Evolutionary conservation across 2,329 filamentous ascomycete species (phyloP).

Genomic region (Ceratocystis alfenasii): DNA sequence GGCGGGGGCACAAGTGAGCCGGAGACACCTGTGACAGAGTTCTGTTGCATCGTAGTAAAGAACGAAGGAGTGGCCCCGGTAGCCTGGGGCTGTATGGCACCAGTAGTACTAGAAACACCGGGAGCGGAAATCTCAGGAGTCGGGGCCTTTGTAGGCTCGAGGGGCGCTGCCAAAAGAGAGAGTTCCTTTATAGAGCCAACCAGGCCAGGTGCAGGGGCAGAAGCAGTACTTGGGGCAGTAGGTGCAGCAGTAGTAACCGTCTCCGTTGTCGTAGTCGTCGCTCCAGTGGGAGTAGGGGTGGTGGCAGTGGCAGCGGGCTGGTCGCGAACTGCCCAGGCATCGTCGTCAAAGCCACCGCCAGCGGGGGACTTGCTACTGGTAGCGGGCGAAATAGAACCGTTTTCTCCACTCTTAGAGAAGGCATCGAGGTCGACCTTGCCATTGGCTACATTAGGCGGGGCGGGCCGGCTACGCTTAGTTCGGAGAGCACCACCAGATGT

Average conservation of each 20-base stretch:
- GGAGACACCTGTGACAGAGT: slow-evolving; percentile 34
- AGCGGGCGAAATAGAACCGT: slow-evolving; percentile 23
- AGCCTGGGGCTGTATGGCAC: slow-evolving; percentile 34
- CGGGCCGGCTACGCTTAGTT: slow-evolving; percentile 88
- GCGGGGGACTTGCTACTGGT: slow-evolving; percentile 26
- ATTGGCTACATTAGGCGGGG: slow-evolving; percentile 72
- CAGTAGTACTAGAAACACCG: slow-evolving; percentile 23
- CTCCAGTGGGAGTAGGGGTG: neutral
- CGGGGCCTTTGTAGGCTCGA: slow-evolving; percentile 39
- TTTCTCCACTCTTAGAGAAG: slow-evolving; percentile 50
- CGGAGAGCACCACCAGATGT: slow-evolving; percentile 80
- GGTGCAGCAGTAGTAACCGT: slow-evolving; percentile 28
- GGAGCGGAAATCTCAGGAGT: slow-evolving; percentile 25
- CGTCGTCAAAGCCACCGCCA: slow-evolving; percentile 70
- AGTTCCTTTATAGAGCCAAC: slow-evolving; percentile 56
- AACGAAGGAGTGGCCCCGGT: slow-evolving; percentile 48
- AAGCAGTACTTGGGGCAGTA: slow-evolving; percentile 25
- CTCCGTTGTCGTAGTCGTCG: neutral
- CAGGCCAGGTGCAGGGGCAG: neutral
- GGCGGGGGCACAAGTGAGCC: slow-evolving; percentile 47
- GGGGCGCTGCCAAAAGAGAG: slow-evolving; percentile 41
- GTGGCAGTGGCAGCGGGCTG: slow-evolving; percentile 27
- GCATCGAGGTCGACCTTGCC: slow-evolving; percentile 81
- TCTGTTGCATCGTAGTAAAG: slow-evolving; percentile 35
- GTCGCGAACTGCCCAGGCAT: slow-evolving; percentile 86